Base-by-base conservation (phyloP, 805 yeast genomes). In the Lachancea lanzarotensis region DNA sequence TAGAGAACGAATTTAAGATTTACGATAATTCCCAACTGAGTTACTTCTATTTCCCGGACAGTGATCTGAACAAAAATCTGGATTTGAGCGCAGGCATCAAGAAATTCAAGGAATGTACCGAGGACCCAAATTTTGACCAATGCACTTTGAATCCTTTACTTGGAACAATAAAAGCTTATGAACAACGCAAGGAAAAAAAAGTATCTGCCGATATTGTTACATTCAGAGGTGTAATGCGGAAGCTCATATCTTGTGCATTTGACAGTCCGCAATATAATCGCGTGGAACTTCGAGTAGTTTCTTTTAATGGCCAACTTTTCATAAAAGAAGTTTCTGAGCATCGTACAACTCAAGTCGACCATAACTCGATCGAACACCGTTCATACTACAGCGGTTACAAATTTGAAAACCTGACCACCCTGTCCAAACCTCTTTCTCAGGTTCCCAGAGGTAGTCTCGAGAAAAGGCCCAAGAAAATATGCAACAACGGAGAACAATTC, bases 11-110 rank as follows among this genome's bases (percentile, higher is more conserved):
- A 18, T 71, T 75, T 25, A 56, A 66, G 26, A 59, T 65, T 3
- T 64, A 76, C 9, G 81, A 79, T 52, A 77, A 77, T 43, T 63
- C 78, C 0, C 72, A 76, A 3, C 63, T 87, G 42, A 68, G 74
- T n/a, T 88, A 86, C 64, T 90, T 73, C 67, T 93, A 88, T 61
- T 70, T 91, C 26, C 95, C 96, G 13, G 89, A 86, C 58, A 63
- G 79, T 3, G 78, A 76, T 36, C 57, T 84, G n/a, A 78, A 80
- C n/a, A 75, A 73, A 7, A 68, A 69, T 6, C 65, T 79, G 18
- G 89, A 87, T 60, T 69, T 93, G 11, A 69, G 71, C 20, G 74
- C 71, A 1, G 97, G 97, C 0, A 74, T 73, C 53, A 67, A 71
- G 17, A 73, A 78, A 26, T 85, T 84, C 62, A 66, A 69, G 71